Evolutionary conservation across 177 flowering plant species (phyloP).

Genomic region (Vitis hybrid): DNA sequence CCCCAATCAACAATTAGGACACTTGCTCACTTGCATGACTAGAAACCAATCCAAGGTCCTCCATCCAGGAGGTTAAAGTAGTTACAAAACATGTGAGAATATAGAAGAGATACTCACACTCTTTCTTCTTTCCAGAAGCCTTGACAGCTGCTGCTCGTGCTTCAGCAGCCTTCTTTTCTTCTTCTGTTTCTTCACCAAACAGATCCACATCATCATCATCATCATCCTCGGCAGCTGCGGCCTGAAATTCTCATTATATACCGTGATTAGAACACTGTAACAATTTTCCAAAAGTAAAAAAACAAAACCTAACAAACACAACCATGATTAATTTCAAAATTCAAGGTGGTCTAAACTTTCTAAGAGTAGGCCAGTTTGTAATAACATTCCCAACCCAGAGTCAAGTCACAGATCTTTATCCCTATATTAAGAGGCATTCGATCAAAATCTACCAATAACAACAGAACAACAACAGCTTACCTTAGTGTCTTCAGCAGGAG

Average conservation of each 20-base stretch:
- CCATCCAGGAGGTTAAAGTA: no score
- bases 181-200: conserved; percentile 96
- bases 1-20: background rate
- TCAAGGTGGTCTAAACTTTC: background rate
- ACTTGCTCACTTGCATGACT: no score
- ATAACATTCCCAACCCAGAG: background rate
- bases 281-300: background rate
- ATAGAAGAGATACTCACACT: conserved; percentile 41
- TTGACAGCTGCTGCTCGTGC: conserved; percentile 80
- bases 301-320: background rate
- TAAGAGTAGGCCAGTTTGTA: background rate
- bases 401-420: background rate
- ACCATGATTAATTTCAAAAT: background rate
- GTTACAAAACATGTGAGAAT: background rate
- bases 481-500: conserved; percentile 68
- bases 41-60: no score
- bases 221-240: conserved; percentile 63
- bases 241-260: conserved; percentile 27
- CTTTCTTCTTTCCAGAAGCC: conserved; percentile 86
- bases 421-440: background rate
- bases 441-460: background rate
- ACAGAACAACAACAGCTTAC: conserved; percentile 21
- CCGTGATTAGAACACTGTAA: background rate
- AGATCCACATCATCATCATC: conserved; percentile 90
- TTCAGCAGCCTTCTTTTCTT: conserved; percentile 94